A percentile compares a stretch with the other conserved stretches of the same genome.
These are phyloP conservation scores for Leccinum variicolor DNA, from an alignment of 768 basidiomycete species.

Conservation along the genomic window DNA sequence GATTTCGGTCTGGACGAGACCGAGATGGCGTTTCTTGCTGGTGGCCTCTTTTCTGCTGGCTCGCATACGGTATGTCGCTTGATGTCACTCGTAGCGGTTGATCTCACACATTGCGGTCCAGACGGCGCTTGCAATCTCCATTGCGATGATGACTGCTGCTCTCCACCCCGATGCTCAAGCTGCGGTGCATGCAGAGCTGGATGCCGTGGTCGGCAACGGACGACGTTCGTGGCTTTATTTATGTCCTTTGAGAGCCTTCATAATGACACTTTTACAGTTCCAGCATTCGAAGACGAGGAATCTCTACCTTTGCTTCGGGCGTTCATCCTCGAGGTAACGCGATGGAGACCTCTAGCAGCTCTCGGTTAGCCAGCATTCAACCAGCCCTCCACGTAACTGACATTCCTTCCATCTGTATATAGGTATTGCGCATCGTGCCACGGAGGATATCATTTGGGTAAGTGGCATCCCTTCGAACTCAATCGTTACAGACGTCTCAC, in stretches of 20 bases:
- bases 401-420: background rate
- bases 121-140: constrained; percentile 49
- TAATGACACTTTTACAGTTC: constrained; percentile 22
- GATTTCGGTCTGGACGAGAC: constrained; percentile 48
- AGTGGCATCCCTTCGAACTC: background rate
- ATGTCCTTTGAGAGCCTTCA: background rate
- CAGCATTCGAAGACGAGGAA: constrained; percentile 32
- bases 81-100: background rate
- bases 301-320: constrained; percentile 31
- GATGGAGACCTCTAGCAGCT: constrained; percentile 31
- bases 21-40: constrained; percentile 56
- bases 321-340: constrained; percentile 33
- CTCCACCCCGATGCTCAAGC: constrained; percentile 46
- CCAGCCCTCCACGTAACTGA: too few species aligned
- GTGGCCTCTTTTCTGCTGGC: constrained; percentile 56
- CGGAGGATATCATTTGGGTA: constrained; percentile 17
- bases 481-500: background rate
- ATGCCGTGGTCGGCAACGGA: constrained; percentile 41
- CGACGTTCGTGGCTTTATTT: constrained; percentile 2
- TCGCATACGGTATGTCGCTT: constrained; percentile 40
- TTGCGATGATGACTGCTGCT: constrained; percentile 46
- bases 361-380: constrained; percentile 13
- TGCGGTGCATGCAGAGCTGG: constrained; percentile 51
- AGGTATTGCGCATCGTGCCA: constrained; percentile 15
- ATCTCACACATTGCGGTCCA: constrained; percentile 2